Base-by-base conservation (phyloP, 1,139 yeast species). In the Suhomyces bolitotheri region DNA sequence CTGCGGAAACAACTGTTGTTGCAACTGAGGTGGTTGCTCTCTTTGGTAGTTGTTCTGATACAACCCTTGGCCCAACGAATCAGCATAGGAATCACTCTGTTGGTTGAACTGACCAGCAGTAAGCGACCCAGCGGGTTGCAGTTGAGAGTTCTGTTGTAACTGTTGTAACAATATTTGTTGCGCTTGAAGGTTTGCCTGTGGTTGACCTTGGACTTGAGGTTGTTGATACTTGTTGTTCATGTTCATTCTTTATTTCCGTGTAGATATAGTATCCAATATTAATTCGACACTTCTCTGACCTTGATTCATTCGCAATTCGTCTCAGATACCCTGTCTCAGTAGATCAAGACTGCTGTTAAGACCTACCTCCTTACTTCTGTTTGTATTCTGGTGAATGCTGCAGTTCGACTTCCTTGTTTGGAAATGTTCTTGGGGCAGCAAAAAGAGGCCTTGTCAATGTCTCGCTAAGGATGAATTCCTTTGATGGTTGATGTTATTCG, bases 111-210 rank as follows among this genome's bases (percentile, higher is more conserved):
- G 50, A 21, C 52, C 53, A 26, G 49, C 47, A 19, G 45, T 46
- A 33, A 43, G 40, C 17, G 39, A 17, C 20, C 37, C 39, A 4
- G 44, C 36, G 44, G 52, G 35, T 36, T 33, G 44, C 29, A 33
- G 32, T 36, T 60, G 69, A 14, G 40, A 24, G 12, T 68, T 68
- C 42, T 62, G 72, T 45, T 68, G 76, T 41, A 68, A 62, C 45
- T 68, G 75, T 46, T 67, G 76, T 39, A 69, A 60, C 43, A 71
- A 60, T 24, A 68, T 59, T 46, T 70, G 74, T 45, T 70, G 75
- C 22, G 73, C 70, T 43, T 68, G 75, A 36, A 64, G 50, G 47
- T 58, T 62, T 14, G 60, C 40, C 34, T 39, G 47, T 11, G 45
- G 60, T 36, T 58, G 67, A 25, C 60, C 61, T 40, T 62, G 62